Evolutionary conservation across 1,284 basidiomycete species (phyloP), one percentile per base, ranked within the genome.

Genomic region (Sutorius eximius): DNA sequence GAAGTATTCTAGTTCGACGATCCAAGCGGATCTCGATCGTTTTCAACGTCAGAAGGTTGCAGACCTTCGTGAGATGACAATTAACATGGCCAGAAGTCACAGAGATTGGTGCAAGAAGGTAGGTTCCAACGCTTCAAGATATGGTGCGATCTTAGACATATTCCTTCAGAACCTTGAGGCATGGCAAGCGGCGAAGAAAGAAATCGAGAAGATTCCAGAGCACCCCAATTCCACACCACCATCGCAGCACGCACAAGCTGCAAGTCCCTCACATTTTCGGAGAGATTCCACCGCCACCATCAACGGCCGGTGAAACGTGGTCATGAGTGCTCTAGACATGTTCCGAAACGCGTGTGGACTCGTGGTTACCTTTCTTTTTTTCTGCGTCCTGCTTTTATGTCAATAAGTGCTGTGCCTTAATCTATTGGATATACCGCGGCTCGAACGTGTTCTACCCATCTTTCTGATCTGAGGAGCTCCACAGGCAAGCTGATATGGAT

Each of bases 11-110:
- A 95, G 91, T 62, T 90, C 88, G 38, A 97, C 95, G 16, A 96
- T 99, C 52, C 97, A 99, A 71, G 93, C 93, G 7, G 97, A 99
- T 74, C 78, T 99, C 59, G 97, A 99, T 74, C 83, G 97, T 40
- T 99, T 99, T 75, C 97, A 99, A 71, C 82, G 97, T 20, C 95
- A 98, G 75, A 99, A 99, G 72, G 96, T 99, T 5, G 92, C 93
- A 3, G 97, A 99, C 75, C 66, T 99, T 59, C 80, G 93, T 38
- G 89, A 95, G 67, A 93, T 99, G 90, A 79, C 91, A 49, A 89
- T 98, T 59, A 85, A 85, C 64, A 90, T 98, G 80, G 93, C 94
- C 1, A 82, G 83, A 62, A 88, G 88, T 57, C 97, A 99, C 71
- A 83, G 91, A 47, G 96, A 99, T 60, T 98, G 94, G 91, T 96